A percentile compares a stretch with the other conserved stretches of the same genome.
phyloP scores from a whole-genome alignment of 805 yeast genomes.

The Metschnikowia corniflorae region DNA sequence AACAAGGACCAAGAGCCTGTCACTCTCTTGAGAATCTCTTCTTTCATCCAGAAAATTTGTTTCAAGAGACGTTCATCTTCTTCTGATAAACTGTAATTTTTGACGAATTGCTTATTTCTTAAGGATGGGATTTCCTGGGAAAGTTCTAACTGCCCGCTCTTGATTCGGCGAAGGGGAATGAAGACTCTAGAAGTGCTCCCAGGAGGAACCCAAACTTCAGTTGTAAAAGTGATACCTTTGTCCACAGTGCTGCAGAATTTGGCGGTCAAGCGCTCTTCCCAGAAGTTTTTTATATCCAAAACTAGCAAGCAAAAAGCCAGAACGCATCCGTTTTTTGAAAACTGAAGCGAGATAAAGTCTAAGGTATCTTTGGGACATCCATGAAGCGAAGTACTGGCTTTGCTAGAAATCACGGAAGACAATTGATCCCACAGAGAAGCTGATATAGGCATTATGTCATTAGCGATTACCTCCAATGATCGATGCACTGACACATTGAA shows the following conservation, averaged over 20 bases:
- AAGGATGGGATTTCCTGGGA: constrained; percentile 64
- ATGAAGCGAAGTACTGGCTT: neutral
- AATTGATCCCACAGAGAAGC: constrained; percentile 11
- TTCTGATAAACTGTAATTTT: constrained; percentile 49
- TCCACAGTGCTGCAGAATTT: constrained; percentile 31
- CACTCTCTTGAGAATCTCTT: constrained; percentile 54
- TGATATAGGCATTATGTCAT: constrained; percentile 64
- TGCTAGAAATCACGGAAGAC: neutral
- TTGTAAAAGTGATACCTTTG: constrained; percentile 11
- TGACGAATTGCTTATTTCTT: constrained; percentile 64
- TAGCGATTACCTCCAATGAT: constrained; percentile 69
- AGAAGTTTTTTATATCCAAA: constrained; percentile 76
- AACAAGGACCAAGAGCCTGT: constrained; percentile 61
- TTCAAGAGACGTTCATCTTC: constrained; percentile 56
- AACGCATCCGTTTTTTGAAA: constrained; percentile 23
- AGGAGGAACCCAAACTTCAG: constrained; percentile 26
- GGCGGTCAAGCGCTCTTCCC: constrained; percentile 52
- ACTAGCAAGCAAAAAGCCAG: constrained; percentile 61
- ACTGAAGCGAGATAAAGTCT: neutral
- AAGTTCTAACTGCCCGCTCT: constrained; percentile 40
- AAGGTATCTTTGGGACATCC: too few relatives aligned
- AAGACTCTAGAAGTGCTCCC: constrained; percentile 50
- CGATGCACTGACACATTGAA: constrained; percentile 67
- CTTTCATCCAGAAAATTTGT: constrained; percentile 79
- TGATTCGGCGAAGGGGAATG: constrained; percentile 63